phyloP scores from a whole-genome alignment of 352 stramenopile species.

The Globisporangium cederbergense region DNA sequence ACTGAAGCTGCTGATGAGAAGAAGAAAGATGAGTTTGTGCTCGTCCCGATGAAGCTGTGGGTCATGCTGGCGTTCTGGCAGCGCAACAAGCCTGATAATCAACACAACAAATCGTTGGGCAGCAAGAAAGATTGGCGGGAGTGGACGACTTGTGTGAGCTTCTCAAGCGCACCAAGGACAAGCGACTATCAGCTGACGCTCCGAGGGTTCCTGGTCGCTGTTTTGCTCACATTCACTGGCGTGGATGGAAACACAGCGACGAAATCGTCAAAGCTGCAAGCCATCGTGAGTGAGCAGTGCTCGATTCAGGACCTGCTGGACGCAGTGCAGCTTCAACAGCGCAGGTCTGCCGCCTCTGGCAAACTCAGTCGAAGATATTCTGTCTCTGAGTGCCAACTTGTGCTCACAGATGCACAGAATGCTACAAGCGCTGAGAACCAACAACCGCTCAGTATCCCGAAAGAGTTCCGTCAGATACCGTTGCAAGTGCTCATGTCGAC shows the following conservation, averaged over 20 bases:
- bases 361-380: background rate
- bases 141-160: slow-evolving; percentile 13
- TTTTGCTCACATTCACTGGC: background rate
- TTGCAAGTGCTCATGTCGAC: slow-evolving; percentile 14
- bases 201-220: slow-evolving; percentile 1
- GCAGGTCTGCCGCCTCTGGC: background rate
- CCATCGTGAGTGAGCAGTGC: slow-evolving; percentile 14
- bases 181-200: slow-evolving; percentile 6
- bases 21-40: slow-evolving; percentile 8
- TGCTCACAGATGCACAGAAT: background rate
- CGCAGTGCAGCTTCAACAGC: slow-evolving; percentile 6
- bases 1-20: background rate
- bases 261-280: background rate
- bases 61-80: slow-evolving; percentile 21
- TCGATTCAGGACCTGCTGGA: slow-evolving; percentile 19
- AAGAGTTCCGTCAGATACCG: slow-evolving; percentile 7
- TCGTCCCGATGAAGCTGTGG: slow-evolving; percentile 21
- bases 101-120: background rate
- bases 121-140: slow-evolving; percentile 3
- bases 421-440: background rate
- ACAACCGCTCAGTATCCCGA: slow-evolving; percentile 2
- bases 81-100: background rate
- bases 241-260: background rate
- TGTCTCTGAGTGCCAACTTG: slow-evolving; percentile 16
- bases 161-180: background rate